Conservation (phyloP, 768 basidiomycete genomes). For the Trametes coccinea region DNA sequence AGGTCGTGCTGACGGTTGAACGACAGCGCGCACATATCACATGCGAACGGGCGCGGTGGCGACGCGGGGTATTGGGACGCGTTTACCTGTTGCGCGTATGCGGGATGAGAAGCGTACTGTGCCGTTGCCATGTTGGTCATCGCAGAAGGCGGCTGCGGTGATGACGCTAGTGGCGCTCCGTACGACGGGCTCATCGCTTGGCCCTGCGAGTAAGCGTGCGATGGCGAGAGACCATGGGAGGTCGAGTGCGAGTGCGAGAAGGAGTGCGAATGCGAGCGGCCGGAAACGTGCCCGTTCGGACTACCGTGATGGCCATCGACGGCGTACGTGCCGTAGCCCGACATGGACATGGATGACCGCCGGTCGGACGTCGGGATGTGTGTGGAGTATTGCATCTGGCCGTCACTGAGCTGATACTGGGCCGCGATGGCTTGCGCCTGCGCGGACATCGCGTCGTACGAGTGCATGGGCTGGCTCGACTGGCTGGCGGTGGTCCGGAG, state of each 20-base stretch:
- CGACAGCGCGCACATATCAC: conserved; percentile 68
- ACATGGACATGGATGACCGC: conserved; percentile 21
- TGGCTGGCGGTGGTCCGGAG: conserved; percentile 14
- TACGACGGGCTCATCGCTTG: conserved; percentile 22
- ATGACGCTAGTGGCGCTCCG: conserved; percentile 25
- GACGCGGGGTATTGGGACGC: conserved; percentile 39
- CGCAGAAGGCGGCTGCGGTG: conserved; percentile 21
- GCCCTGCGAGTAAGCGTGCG: conserved; percentile 24
- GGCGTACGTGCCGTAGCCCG: conserved; percentile 20
- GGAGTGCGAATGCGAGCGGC: conserved; percentile 18
- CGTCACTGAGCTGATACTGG: conserved; percentile 19
- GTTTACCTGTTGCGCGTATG: conserved; percentile 23
- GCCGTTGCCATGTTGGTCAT: conserved; percentile 18
- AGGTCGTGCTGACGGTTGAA: conserved; percentile 87
- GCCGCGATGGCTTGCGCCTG: conserved; percentile 22
- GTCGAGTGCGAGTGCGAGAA: conserved; percentile 19
- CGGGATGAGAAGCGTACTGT: conserved; percentile 28
- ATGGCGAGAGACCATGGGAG: conserved; percentile 16
- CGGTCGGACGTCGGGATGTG: conserved; percentile 23
- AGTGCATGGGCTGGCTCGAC: conserved; percentile 2
- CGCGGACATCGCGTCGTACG: conserved; percentile 22
- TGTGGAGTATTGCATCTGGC: conserved; percentile 19
- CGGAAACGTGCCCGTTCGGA: conserved; percentile 2
- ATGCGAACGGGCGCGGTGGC: conserved; percentile 41
- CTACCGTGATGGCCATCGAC: conserved; percentile 16